Evolutionary conservation across 495 filamentous ascomycete genomes (phyloP), one percentile per base, ranked within the genome.

Genomic region (Neurospora tetraspora): DNA sequence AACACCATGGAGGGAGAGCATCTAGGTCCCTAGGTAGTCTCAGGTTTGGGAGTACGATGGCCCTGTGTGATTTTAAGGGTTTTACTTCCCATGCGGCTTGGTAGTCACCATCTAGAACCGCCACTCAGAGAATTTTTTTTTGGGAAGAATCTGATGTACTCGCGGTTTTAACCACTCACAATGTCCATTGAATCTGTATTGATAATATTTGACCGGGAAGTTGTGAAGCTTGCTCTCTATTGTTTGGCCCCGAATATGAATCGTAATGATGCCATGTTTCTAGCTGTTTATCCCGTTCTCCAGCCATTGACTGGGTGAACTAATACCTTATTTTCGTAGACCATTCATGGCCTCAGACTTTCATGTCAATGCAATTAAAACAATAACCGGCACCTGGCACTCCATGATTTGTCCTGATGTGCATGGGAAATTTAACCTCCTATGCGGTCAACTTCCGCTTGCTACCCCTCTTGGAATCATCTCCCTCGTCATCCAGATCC

Each of bases 401-500:
- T 61, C 53, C 5, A 7, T 31, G 53, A 34, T 14, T 31, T 61
- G 12, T 34, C 12, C 23, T 61, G 23, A 61, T 23, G 12, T 14
- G 23, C 27, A 16, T 31, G 53, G 53, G 3, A 61, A 31, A 61
- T 31, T 61, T 23, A 31, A 8, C 27, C 53, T 2, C 16, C 69
- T 72, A 73, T 39, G 40, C 38, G 37, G 72, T 70, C 36, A 83
- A 70, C 75, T 81, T 84, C 61, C 82, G 77, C 11, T 77, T 80
- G 45, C 77, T 83, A 4, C 80, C 75, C 70, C 82, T 75, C 74
- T 85, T 83, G 12, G n/a, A 23, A 2, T 61, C 80, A 6, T 75
- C 81, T 2, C 77, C 82, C 1, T 81, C 82, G 1, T 73, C 77
- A 69, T 83, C 81, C 38, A 76, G n/a, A 20, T 77, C 77, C 74